Evolutionary conservation across 2,329 filamentous ascomycete genomes (phyloP), one percentile per base, ranked within the genome.

Genomic region (Didymella sp.): DNA sequence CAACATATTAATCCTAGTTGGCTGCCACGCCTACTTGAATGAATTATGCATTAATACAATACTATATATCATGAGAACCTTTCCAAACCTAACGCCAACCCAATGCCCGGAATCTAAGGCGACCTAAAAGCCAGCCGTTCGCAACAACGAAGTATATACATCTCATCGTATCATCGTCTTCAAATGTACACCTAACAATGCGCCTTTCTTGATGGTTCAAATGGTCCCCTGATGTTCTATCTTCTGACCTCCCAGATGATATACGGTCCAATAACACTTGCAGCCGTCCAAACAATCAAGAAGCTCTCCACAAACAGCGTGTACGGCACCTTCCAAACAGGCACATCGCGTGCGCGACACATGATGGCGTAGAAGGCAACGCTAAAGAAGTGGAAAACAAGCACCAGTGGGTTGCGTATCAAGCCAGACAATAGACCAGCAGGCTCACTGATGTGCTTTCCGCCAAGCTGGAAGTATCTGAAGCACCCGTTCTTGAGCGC

Each of bases 311-410:
- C 77, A 3, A 92, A 61, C 9, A 88, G 83, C 12, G 90, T 71
- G 33, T 79, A 69, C 4, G 80, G 80, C 37, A 75, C 61, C 27
- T 71, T 62, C 53, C 77, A 68, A 1, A 74, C 51, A 66, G 60
- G 83, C 74, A 71, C 82, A 71, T 72, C 82, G 1, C 65, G 80
- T 62, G 87, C 77, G 40, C 79, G 72, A n/a, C 88, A 77, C 89
- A 90, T 96, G 63, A 98, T 92, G 24, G 89, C 87, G 63, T 96
- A 85, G 65, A 98, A 87, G 2, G 95, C 95, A 28, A 99, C 95
- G 25, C 88, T 86, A 79, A 97, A 99, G 80, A 99, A 99, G 78
- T 99, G 95, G 74, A 89, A 90, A 67, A 95, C 88, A 35, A 99
- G 86, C 35, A 92, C 84, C 48, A 87, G 76, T 0, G 95, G 95